Base-by-base conservation (phyloP, 192 early-diverging fungal species). In the Bifiguratus adelaidae region DNA sequence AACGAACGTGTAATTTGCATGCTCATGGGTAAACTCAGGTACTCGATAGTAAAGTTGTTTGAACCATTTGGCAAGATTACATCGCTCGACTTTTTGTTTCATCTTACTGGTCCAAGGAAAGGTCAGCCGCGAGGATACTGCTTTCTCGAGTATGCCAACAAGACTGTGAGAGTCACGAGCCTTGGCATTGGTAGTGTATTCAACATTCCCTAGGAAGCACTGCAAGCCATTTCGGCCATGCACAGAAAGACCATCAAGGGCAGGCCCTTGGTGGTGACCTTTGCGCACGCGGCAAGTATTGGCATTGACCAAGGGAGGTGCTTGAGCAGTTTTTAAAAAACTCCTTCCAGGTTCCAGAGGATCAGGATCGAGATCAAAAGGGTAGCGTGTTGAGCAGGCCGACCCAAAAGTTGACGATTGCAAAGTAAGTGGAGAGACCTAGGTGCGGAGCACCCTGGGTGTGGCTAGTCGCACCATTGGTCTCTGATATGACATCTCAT, bases 61-160 rank as follows among this genome's bases (percentile, higher is more conserved):
- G 62, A 73, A 28, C 74, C 74, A 16, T 80, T 66, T 60, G 81
- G 81, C 11, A 69, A 74, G 48, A 74, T 86, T 55, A 77, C 67
- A 7, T 65, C 68, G 33, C 48, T 83, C 22, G 77, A 82, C 36
- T 82, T 71, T 46, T 68, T 82, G 51, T 82, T 80, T 41, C 78
- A 86, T 46, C 66, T 65, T 38, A 53, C 58, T 52, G 83, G 83
- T 8, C 76, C 83, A 9, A 71, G 68, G 35, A 68, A 70, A 24
- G 83, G 83, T 2, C 60, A 78, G 26, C 78, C 83, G 3, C 53
- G 79, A 32, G 83, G 83, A 6, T 86, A 79, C 50, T 82, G 80
- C 41, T 86, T 86, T 49, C 41, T 86, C 2, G 81, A 83, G 37
- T 82, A 72, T 54, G 64, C 41, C 30, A 47, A 42, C 4, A 63